phyloP scores from a whole-genome alignment of 331 rosid genomes.

The Erythrophleum ivorense region DNA sequence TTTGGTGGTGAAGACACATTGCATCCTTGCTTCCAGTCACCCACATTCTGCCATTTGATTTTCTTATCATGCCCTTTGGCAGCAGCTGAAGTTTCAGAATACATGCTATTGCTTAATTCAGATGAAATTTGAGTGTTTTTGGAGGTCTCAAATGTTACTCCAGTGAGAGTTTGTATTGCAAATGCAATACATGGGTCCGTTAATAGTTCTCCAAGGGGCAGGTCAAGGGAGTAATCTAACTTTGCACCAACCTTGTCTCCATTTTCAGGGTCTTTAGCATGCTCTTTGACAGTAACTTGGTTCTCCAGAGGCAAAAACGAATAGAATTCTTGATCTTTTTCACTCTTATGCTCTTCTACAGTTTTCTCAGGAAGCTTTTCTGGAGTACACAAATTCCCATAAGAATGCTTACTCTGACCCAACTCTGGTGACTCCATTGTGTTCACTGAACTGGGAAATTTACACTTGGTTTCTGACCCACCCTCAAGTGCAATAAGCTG shows the following conservation, averaged over 20 bases:
- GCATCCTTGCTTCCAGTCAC: constrained; percentile 23
- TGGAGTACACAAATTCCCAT: constrained; percentile 25
- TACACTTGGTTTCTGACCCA: constrained; percentile 36
- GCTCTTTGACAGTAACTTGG: constrained; percentile 31
- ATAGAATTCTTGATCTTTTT: constrained; percentile 13
- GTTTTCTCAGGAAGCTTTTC: constrained; percentile 37
- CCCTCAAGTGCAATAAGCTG: constrained; percentile 30
- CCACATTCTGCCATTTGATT: constrained; percentile 18
- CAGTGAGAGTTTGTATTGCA: constrained; percentile 84
- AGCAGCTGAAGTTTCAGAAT: constrained; percentile 32
- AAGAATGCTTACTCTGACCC: constrained; percentile 2
- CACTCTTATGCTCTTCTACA: constrained; percentile 25
- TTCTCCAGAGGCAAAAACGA: constrained; percentile 32
- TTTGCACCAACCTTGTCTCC: constrained; percentile 43
- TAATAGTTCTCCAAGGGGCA: constrained; percentile 64
- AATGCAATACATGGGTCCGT: constrained; percentile 92
- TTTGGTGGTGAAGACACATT: constrained; percentile 29
- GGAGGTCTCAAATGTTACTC: constrained; percentile 49
- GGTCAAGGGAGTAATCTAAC: constrained; percentile 46
- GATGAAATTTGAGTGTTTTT: constrained; percentile 43
- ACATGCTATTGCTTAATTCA: constrained; percentile 29
- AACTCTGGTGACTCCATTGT: constrained; percentile 21
- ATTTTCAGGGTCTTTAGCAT: constrained; percentile 30
- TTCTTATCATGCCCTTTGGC: constrained; percentile 32
- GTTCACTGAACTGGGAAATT: constrained; percentile 1